Evolutionary conservation across 73 alveolate species (phyloP).

Genomic region (Paramecium tetraurelia): DNA sequence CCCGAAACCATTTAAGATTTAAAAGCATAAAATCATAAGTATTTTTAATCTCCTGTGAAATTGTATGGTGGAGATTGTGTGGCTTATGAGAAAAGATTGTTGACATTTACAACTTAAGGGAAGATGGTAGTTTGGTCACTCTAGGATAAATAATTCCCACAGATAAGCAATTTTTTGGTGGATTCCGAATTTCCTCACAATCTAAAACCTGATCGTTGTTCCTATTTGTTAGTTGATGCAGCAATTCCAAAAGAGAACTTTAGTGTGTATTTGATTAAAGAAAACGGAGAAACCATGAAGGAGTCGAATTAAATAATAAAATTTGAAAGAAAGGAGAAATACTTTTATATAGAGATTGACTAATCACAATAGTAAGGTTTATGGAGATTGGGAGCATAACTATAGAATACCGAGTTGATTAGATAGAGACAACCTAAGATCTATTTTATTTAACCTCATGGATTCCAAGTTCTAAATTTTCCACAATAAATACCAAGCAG

Average conservation of each 20-base stretch:
- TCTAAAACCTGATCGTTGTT: background rate
- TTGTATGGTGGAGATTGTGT: background rate
- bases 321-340: background rate
- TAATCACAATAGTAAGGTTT: background rate
- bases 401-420: conserved; percentile 18
- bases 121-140: conserved; percentile 17
- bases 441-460: background rate
- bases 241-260: background rate
- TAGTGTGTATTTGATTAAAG: background rate
- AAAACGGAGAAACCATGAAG: background rate
- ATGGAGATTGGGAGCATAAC: conserved; percentile 35
- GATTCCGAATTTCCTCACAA: background rate
- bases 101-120: background rate
- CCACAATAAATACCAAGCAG: background rate
- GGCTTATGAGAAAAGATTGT: background rate
- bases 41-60: background rate
- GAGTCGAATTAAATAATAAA: background rate
- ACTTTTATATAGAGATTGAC: background rate
- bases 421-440: background rate
- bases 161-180: background rate
- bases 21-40: background rate
- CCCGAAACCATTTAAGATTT: background rate
- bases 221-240: background rate
- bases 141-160: background rate
- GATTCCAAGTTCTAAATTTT: background rate